Base-by-base conservation (phyloP, 176 grass and related monocot genomes). In the Oropetium thomaeum region DNA sequence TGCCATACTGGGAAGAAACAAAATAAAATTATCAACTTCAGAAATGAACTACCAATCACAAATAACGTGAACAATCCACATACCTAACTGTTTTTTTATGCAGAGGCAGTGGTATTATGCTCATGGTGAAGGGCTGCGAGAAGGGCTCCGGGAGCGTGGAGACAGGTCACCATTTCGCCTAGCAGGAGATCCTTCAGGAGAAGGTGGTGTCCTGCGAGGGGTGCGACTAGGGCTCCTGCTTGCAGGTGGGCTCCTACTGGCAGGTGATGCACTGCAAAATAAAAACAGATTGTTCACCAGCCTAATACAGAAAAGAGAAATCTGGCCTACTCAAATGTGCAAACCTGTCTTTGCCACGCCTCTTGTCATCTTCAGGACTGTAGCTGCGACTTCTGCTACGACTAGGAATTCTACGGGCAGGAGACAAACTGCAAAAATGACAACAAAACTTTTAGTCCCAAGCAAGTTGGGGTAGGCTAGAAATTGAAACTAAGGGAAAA, bases 331-430 rank as follows among this genome's bases (percentile, higher is more conserved):
- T 58, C 28, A 34, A 33, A 75, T 73, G 11, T 67, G 11, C 76
- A 58, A 57, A 89, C 89, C 84, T 92, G 79, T 82, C 73, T 70
- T 75, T 92, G 47, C 48, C 82, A 81, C 78, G 78, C 38, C 72
- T 88, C 67, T 73, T 83, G 57, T 88, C 45, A 55, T 74, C 77
- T 76, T 83, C 86, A 79, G 86, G 85, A 75, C 74, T 95, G 60
- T 70, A 79, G 73, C 92, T 91, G 52, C 30, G 70, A 51, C 85
- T 95, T 65, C 47, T 84, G 82, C 85, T 81, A 77, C 55, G 83
- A 87, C 87, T 91, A 82, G 65, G 75, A 69, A 84, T 98, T 70
- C 82, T 87, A 28, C 60, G 73, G 52, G 30, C 37, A 66, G 79
- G 58, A 31, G 58, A 82, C 55, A 71, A 37, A 53, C 87, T 95